Evolutionary conservation across 2,329 filamentous ascomycete genomes (phyloP).

Genomic region (Myriosclerotinia duriaeana): DNA sequence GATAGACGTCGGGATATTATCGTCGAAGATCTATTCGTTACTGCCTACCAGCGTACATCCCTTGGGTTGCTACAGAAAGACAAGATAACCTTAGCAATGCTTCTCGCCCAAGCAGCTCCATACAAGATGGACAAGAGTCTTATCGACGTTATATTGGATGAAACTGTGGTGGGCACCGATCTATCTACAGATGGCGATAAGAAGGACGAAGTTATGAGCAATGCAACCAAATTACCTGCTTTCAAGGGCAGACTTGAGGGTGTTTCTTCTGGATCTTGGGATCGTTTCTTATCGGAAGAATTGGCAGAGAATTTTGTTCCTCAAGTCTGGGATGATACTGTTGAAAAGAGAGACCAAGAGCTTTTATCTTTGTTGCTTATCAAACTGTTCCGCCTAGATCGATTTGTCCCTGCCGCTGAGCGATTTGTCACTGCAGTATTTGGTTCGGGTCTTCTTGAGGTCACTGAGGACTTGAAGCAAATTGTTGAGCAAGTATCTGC

Average conservation of each 20-base stretch:
- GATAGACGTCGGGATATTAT: constrained; percentile 83
- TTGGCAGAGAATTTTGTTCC: constrained; percentile 83
- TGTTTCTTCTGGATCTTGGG: constrained; percentile 67
- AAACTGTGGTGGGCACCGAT: constrained; percentile 72
- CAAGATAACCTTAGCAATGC: constrained; percentile 88
- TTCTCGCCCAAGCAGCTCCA: constrained; percentile 92
- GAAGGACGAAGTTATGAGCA: constrained; percentile 66
- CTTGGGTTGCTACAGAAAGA: constrained; percentile 91
- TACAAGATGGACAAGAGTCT: constrained; percentile 91
- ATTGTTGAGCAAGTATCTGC: constrained; percentile 83
- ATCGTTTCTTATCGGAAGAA: constrained; percentile 80
- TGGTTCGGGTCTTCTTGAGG: constrained; percentile 76
- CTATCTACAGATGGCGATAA: constrained; percentile 66
- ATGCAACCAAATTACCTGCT: constrained; percentile 65
- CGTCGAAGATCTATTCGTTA: constrained; percentile 85
- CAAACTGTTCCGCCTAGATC: constrained; percentile 92
- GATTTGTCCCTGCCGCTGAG: constrained; percentile 90
- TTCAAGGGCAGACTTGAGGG: constrained; percentile 72
- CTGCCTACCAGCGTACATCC: constrained; percentile 90
- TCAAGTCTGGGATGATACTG: constrained; percentile 65
- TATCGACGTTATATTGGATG: constrained; percentile 83
- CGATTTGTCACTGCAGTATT: constrained; percentile 87
- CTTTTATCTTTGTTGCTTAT: constrained; percentile 83
- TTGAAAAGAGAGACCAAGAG: constrained; percentile 68
- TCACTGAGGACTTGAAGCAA: constrained; percentile 79